Percentiles rank a stretch among this genome's conserved stretches.
Evolutionary conservation across 2,329 filamentous ascomycete species (phyloP).

Genomic region (Curvularia spicifera): DNA sequence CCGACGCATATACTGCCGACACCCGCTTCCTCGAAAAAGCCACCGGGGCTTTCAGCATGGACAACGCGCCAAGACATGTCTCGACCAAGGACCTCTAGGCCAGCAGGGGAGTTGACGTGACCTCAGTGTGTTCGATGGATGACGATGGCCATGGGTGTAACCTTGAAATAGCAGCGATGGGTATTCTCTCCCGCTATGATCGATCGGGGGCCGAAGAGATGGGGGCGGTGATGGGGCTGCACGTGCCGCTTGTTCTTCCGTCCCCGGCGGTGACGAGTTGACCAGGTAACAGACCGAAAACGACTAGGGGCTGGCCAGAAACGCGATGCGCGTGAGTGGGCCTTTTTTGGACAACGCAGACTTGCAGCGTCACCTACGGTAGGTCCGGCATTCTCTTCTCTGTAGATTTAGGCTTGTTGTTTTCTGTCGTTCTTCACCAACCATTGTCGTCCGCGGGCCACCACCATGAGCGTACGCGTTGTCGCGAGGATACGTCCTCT

Average conservation of each 20-base stretch:
- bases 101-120: neutral
- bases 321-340: conserved; percentile 29
- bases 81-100: neutral
- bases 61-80: neutral
- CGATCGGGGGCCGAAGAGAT: neutral
- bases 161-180: neutral
- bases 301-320: conserved; percentile 30
- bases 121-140: neutral
- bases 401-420: conserved; percentile 34
- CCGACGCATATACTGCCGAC: conserved; percentile 2
- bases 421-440: conserved; percentile 20
- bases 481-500: conserved; percentile 90
- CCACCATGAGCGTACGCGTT: conserved; percentile 72
- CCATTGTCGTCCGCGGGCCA: conserved; percentile 16
- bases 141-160: neutral
- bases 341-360: conserved; percentile 29
- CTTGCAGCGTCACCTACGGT: conserved; percentile 38
- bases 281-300: conserved; percentile 29
- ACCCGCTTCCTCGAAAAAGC: neutral
- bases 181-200: neutral
- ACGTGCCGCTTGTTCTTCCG: conserved; percentile 24
- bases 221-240: conserved; percentile 11
- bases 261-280: conserved; percentile 24
- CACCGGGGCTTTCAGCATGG: neutral
- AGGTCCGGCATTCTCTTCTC: conserved; percentile 43